Evolutionary conservation across 2,329 filamentous ascomycete species (phyloP).

Genomic region (Lachnellula willkommii): DNA sequence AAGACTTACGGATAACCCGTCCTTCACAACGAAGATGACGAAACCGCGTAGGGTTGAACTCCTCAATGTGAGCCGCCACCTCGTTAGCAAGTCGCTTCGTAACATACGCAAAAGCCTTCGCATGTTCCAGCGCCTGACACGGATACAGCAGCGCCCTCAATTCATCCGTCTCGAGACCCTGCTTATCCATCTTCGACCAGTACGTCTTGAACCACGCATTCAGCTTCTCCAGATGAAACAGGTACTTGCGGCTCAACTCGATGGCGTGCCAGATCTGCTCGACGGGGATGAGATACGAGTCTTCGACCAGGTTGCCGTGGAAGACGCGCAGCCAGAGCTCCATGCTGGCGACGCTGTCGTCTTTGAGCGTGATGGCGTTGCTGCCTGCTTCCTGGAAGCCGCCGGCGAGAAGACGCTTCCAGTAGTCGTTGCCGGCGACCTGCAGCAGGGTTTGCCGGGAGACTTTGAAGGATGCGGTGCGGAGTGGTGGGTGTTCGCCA

Average conservation of each 20-base stretch:
- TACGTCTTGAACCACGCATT: slow-evolving; percentile 11
- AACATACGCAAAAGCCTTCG: slow-evolving; percentile 4
- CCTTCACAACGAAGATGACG: background rate
- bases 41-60: slow-evolving; percentile 1
- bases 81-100: slow-evolving; percentile 11
- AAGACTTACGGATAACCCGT: background rate
- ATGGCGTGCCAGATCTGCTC: slow-evolving; percentile 15
- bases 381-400: background rate
- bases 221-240: slow-evolving; percentile 3
- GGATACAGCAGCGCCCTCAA: slow-evolving; percentile 7
- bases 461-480: background rate
- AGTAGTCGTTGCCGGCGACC: background rate
- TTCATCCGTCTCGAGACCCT: background rate
- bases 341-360: slow-evolving; percentile 8
- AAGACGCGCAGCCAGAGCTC: slow-evolving; percentile 16
- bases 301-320: slow-evolving; percentile 6
- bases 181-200: background rate
- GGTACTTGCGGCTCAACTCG: slow-evolving; percentile 2
- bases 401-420: background rate
- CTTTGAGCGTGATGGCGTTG: background rate
- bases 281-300: slow-evolving; percentile 4
- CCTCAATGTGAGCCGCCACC: slow-evolving; percentile 1
- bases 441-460: background rate
- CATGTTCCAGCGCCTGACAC: slow-evolving; percentile 9
- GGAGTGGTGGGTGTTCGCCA: background rate